A percentile compares a stretch with the other conserved stretches of the same genome.
These are phyloP conservation scores for Micromonas pusilla DNA, from an alignment of 139 green algal genomes.

Conservation along the genomic window DNA sequence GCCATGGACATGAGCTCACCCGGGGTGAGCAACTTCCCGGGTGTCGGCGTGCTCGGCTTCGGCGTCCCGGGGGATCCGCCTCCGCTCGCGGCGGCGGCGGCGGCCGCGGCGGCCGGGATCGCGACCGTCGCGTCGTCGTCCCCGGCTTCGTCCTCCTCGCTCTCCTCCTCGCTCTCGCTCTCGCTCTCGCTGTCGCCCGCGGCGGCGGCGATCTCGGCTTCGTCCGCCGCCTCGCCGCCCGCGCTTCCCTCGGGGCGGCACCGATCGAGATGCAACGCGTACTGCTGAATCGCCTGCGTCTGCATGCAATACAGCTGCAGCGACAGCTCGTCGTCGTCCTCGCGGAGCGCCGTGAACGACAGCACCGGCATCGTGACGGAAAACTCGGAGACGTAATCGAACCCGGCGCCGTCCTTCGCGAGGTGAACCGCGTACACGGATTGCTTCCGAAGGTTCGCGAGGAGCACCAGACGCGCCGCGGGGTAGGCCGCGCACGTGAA, in stretches of 20 bases:
- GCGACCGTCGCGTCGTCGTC: not conserved
- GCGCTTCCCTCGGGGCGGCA: slow-evolving; percentile 42
- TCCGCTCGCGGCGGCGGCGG: too few species aligned
- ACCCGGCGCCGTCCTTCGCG: slow-evolving; percentile 1
- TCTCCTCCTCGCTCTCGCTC: too few species aligned
- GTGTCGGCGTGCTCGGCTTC: not conserved
- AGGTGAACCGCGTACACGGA: slow-evolving; percentile 64
- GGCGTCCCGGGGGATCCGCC: too few species aligned
- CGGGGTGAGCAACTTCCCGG: not conserved
- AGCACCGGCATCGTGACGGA: slow-evolving; percentile 67
- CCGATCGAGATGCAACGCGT: slow-evolving; percentile 52
- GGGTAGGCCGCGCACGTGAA: not conserved
- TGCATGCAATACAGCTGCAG: slow-evolving; percentile 63
- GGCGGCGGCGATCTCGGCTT: not conserved
- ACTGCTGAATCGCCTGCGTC: slow-evolving; percentile 77
- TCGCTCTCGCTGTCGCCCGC: too few species aligned
- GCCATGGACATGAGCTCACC: not conserved
- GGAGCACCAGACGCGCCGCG: not conserved
- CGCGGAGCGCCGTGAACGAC: slow-evolving; percentile 47
- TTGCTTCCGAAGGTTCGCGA: slow-evolving; percentile 60
- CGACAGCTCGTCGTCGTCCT: slow-evolving; percentile 23
- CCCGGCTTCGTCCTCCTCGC: not conserved
- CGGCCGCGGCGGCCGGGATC: not conserved
- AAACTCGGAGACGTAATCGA: slow-evolving; percentile 45
- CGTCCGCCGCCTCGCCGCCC: not conserved